A percentile compares a stretch with the other conserved stretches of the same genome.
Conservation (phyloP, 2,329 filamentous ascomycete species). For the Cordyceps cicadae region DNA sequence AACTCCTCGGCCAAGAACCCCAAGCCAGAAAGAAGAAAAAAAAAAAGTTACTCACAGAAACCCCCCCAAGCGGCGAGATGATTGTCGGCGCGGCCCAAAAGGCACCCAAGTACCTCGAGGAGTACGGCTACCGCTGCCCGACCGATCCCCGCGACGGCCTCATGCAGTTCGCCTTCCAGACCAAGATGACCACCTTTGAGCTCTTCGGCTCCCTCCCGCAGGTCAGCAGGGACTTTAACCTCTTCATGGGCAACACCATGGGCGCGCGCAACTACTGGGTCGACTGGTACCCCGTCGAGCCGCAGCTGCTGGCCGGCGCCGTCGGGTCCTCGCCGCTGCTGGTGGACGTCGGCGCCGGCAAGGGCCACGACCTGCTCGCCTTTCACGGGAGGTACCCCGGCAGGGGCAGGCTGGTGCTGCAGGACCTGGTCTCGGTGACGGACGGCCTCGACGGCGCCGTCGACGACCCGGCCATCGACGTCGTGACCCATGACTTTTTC, state of each 20-base stretch:
- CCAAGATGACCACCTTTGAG: constrained; percentile 1
- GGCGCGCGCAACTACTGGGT: constrained; percentile 1
- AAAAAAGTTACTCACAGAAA: not conserved
- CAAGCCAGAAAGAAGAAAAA: too few relatives aligned
- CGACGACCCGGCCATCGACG: constrained; percentile 17
- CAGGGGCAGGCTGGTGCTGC: constrained; percentile 19
- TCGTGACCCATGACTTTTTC: constrained; percentile 28
- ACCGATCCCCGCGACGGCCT: not conserved
- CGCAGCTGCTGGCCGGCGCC: constrained; percentile 20
- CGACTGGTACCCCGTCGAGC: constrained; percentile 18
- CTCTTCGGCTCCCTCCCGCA: not conserved
- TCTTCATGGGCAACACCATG: constrained; percentile 3
- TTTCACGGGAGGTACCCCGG: constrained; percentile 19
- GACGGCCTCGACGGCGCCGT: constrained; percentile 13
- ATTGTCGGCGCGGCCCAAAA: constrained; percentile 8
- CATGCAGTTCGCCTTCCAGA: constrained; percentile 1
- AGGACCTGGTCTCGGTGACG: constrained; percentile 20
- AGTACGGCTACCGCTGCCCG: not conserved
- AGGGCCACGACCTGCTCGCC: constrained; percentile 22
- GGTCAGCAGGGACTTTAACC: not conserved
- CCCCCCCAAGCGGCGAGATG: constrained; percentile 1
- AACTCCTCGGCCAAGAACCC: too few relatives aligned
- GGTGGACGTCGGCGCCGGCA: constrained; percentile 23
- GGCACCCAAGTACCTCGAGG: not conserved
- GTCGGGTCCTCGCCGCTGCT: constrained; percentile 16